Evolutionary conservation across 352 stramenopile species (phyloP), one percentile per base, ranked within the genome.

Genomic region (Saprolegnia parasitica): DNA sequence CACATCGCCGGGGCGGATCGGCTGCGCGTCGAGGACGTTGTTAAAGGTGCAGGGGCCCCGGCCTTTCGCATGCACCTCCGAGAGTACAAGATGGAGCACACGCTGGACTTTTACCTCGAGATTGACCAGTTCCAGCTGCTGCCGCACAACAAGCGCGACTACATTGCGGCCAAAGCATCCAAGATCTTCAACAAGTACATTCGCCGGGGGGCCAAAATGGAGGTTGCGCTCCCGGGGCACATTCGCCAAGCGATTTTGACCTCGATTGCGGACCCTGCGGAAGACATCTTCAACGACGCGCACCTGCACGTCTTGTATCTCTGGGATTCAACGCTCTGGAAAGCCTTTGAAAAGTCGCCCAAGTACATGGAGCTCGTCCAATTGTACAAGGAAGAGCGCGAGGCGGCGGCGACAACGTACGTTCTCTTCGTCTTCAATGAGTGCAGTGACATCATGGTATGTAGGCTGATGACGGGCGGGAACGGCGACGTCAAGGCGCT

Each of bases 171-270:
- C 74, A 81, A 85, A 18, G 83, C 83, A 4, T 77, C 81, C 18
- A 80, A 67, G 39, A 85, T 89, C 67, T 91, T 91, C 45, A 81
- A 91, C 65, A 84, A 80, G 60, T 91, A 83, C 24, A 77, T 91
- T 16, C 77, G 83, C 13, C 80, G 81, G 18, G 83, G 81, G 13
- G 83, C 67, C 23, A 80, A 87, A 42, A 70, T 91, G 21, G 81
- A 89, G 66, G 71, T 91, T 18, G 80, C 88, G 18, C 71, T 91
- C 5, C 81, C 83, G 0, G 65, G 78, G 13, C 80, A 87, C 45
- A 82, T 85, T 55, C 83, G 83, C 0, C 83, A 77, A 9, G 77
- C 88, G 47, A 89, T 91, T 54, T 72, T 91, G 20, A 87, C 79
- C 76, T 84, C 86, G 35, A 71, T 91, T 4, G 74, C 81, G 23